Conservation (phyloP, 345 rosid genomes). For the Arabis alpina region DNA sequence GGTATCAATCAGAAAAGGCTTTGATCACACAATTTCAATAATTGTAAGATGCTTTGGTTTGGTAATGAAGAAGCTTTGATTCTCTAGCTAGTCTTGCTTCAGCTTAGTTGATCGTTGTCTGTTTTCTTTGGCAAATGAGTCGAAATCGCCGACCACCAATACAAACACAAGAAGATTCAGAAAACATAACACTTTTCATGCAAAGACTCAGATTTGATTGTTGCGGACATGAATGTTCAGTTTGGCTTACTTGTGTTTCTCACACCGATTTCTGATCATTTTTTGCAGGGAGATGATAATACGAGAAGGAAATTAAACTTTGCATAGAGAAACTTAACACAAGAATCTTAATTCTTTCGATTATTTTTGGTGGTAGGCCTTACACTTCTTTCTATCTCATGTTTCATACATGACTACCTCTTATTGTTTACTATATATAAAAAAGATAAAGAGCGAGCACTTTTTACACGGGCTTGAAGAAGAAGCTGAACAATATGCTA, state of each 20-base stretch:
- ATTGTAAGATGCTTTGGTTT: too few species aligned
- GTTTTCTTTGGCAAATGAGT: too few species aligned
- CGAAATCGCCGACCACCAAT: too few species aligned
- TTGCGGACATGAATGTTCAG: background rate
- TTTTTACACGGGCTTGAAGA: background rate
- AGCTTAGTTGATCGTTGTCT: too few species aligned
- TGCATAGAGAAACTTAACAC: slow-evolving; percentile 32
- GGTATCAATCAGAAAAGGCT: too few species aligned
- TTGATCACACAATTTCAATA: too few species aligned
- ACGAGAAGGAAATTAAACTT: slow-evolving; percentile 43
- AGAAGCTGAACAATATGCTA: background rate
- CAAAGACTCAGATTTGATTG: too few species aligned
- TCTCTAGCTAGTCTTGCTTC: too few species aligned
- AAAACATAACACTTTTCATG: too few species aligned
- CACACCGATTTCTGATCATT: slow-evolving; percentile 10
- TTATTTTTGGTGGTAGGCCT: slow-evolving; percentile 1
- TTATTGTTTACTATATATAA: background rate
- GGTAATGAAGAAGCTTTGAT: too few species aligned
- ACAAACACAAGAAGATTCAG: too few species aligned
- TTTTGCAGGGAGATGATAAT: slow-evolving; percentile 27
- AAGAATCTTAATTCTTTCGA: slow-evolving; percentile 20
- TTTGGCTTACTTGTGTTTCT: slow-evolving; percentile 13
- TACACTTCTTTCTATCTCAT: background rate
- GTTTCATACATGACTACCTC: background rate
- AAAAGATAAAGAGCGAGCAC: background rate